Conservation (phyloP, 192 early-diverging fungal species). For the Rhizoclosmatium sp. region DNA sequence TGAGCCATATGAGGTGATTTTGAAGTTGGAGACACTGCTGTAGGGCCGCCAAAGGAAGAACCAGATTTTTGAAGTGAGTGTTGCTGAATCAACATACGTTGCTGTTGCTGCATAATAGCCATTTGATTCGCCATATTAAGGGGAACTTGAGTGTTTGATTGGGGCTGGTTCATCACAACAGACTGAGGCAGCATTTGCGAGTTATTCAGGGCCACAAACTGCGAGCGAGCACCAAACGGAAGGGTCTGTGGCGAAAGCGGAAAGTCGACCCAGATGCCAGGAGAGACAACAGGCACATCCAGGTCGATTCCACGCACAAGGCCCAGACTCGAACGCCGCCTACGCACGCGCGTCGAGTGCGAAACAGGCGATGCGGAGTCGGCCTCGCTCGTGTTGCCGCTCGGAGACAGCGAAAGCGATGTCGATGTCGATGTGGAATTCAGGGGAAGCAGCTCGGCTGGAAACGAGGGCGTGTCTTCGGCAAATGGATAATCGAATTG, state of each 20-base stretch:
- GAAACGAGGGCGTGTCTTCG: too few relatives aligned
- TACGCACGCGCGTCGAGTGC: not conserved
- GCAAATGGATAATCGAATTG: too few relatives aligned
- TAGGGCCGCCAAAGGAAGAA: too few relatives aligned
- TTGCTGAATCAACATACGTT: constrained; percentile 26
- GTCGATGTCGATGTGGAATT: too few relatives aligned
- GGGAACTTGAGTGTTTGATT: not conserved
- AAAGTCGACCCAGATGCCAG: constrained; percentile 31
- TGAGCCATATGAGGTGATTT: not conserved
- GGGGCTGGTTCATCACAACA: not conserved
- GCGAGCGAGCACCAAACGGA: not conserved
- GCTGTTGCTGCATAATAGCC: constrained; percentile 31
- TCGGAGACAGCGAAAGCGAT: too few relatives aligned
- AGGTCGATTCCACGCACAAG: constrained; percentile 27
- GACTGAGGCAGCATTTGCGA: not conserved
- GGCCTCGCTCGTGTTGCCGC: too few relatives aligned
- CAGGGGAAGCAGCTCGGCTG: too few relatives aligned
- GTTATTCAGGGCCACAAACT: not conserved
- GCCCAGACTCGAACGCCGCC: constrained; percentile 27
- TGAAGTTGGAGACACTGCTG: too few relatives aligned
- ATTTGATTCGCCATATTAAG: not conserved
- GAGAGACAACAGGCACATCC: constrained; percentile 7
- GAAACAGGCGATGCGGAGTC: not conserved
- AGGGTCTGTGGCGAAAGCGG: not conserved
- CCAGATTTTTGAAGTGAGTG: not conserved